Evolutionary conservation across 352 stramenopile species (phyloP).

Genomic region (Globisporangium viniferum): DNA sequence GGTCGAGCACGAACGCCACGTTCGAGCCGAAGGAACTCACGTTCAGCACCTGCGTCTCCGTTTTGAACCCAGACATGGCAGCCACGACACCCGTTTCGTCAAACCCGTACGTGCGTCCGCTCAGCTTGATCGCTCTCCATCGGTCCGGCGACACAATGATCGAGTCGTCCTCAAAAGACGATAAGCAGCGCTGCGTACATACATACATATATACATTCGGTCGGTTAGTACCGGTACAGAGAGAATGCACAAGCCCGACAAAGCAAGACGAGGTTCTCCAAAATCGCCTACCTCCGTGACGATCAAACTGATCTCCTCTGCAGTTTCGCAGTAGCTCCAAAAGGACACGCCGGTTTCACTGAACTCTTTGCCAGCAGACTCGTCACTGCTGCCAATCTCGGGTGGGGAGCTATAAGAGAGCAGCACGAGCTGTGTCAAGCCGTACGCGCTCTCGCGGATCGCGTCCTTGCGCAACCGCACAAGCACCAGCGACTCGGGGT

Average conservation of each 20-base stretch:
- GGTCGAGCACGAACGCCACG: conserved; percentile 78
- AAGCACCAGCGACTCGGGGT: conserved; percentile 71
- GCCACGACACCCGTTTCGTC: conserved; percentile 85
- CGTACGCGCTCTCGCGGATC: conserved; percentile 68
- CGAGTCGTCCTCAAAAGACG: conserved; percentile 65
- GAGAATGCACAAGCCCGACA: background rate
- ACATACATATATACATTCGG: background rate
- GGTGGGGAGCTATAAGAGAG: conserved; percentile 30
- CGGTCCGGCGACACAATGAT: conserved; percentile 82
- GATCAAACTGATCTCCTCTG: conserved; percentile 82
- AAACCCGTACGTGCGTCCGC: conserved; percentile 76
- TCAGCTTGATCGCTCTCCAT: conserved; percentile 84
- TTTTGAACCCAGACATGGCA: conserved; percentile 80
- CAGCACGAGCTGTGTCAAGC: conserved; percentile 76
- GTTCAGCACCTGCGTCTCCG: conserved; percentile 82
- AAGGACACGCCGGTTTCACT: conserved; percentile 42
- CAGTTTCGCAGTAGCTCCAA: conserved; percentile 85
- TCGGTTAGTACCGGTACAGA: background rate
- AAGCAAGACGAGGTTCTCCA: background rate
- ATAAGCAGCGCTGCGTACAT: conserved; percentile 35
- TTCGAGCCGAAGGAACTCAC: conserved; percentile 85
- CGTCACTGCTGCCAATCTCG: background rate
- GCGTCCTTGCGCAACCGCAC: conserved; percentile 75
- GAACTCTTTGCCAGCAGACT: background rate
- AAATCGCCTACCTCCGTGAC: conserved; percentile 46